phyloP scores from a whole-genome alignment of 2,329 filamentous ascomycete species.

The Teratosphaeria zuluensis region DNA sequence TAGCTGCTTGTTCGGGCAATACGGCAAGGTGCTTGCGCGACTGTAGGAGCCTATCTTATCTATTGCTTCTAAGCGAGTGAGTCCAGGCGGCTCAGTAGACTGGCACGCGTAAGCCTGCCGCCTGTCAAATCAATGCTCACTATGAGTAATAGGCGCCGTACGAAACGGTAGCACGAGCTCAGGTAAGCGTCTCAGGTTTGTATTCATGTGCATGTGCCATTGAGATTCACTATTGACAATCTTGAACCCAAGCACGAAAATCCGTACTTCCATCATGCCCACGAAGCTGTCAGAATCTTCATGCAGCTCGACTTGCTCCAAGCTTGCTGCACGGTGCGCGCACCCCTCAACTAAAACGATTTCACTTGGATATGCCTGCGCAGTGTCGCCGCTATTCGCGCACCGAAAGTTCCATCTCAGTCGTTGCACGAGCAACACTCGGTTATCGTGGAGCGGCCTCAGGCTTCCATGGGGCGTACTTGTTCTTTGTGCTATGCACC shows the following conservation, averaged over 20 bases:
- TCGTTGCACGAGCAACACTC: background rate
- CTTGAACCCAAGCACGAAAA: background rate
- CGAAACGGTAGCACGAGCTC: background rate
- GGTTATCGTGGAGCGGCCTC: constrained; percentile 32
- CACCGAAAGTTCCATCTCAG: background rate
- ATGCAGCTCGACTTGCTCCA: background rate
- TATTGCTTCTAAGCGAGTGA: background rate
- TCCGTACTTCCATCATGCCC: background rate
- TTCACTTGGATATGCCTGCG: background rate
- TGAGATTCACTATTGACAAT: background rate
- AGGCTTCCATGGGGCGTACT: constrained; percentile 41
- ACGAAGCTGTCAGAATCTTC: background rate
- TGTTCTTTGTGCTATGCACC: constrained; percentile 36
- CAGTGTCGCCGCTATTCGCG: background rate
- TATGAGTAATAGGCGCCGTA: background rate
- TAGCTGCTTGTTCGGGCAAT: background rate
- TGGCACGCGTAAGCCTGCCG: background rate
- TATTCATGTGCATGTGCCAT: background rate
- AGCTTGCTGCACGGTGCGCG: background rate
- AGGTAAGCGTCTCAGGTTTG: background rate
- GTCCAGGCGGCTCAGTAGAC: background rate
- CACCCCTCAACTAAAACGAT: background rate
- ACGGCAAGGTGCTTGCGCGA: background rate
- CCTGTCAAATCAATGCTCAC: background rate
- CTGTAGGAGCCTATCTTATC: background rate